Evolutionary conservation across 805 yeast species (phyloP).

Genomic region (Candida ovalis): DNA sequence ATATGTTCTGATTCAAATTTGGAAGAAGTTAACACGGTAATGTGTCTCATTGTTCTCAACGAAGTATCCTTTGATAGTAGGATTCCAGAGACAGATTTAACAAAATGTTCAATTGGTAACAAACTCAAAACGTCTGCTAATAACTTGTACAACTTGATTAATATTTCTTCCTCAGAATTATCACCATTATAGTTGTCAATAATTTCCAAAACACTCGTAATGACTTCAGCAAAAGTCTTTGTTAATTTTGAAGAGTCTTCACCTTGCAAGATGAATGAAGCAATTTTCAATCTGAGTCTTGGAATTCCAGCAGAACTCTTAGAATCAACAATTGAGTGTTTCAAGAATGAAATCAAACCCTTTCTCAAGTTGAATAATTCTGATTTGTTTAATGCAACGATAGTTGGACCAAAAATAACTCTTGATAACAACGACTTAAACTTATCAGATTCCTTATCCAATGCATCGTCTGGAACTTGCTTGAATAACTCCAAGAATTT

Average conservation of each 20-base stretch:
- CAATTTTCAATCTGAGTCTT: conserved; percentile 39
- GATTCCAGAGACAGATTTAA: conserved; percentile 51
- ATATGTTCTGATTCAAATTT: conserved; percentile 69
- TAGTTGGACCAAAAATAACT: conserved; percentile 60
- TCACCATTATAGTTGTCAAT: conserved; percentile 33
- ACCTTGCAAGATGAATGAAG: conserved; percentile 31
- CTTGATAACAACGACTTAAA: conserved; percentile 42
- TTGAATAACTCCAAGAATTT: conserved; percentile 52
- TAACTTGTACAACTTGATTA: conserved; percentile 46
- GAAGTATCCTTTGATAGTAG: conserved; percentile 35
- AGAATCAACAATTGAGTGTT: conserved; percentile 43
- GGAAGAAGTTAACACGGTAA: conserved; percentile 56
- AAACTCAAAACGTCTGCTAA: conserved; percentile 62
- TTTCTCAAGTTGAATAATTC: conserved; percentile 49
- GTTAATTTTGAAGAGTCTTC: conserved; percentile 21
- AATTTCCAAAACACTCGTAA: conserved; percentile 34
- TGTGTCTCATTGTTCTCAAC: conserved; percentile 52
- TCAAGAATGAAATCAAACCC: conserved; percentile 53
- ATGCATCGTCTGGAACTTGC: conserved; percentile 38
- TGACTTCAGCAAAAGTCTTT: conserved; percentile 25
- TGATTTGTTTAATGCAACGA: conserved; percentile 44
- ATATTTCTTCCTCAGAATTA: conserved; percentile 32
- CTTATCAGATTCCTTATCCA: conserved; percentile 36
- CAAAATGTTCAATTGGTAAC: conserved; percentile 73
- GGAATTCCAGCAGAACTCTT: conserved; percentile 38